Evolutionary conservation across 495 filamentous ascomycete genomes (phyloP), one percentile per base, ranked within the genome.

Genomic region (Trichoderma orchidacearum): DNA sequence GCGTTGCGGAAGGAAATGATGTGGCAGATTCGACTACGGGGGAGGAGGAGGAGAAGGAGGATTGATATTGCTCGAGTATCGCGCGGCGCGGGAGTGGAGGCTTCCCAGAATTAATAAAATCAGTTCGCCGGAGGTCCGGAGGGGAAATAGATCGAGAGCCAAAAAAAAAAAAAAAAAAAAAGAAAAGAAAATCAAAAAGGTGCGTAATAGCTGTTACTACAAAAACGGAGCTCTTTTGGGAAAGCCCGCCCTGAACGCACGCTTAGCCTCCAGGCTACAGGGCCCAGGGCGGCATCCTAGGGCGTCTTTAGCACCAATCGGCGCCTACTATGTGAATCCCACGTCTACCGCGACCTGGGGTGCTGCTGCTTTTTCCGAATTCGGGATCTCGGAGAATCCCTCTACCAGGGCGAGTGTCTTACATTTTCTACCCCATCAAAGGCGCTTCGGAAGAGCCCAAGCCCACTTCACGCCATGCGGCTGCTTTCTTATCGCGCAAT

Each of bases 141-240:
- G 17, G 27, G 51, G 17, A 28, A 53, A 31, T 31, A 56, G 7
- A 25, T 17, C 38, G 3, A 15, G 12, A 12, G 54, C 11, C 7
- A 28, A 51, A 3, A 15, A 18, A 25, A 36, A 35, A 21, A 36
- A 9, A 25, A 50, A 55, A 17, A 9, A 31, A 52, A 56, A 31
- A 52, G 30, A 51, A 52, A 53, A n/a, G n/a, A n/a, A n/a, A n/a
- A n/a, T n/a, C n/a, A 54, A 38, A 18, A 54, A 60, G 53, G 41
- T 48, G 41, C 41, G 41, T 48, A 58, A 41, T 27, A 56, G 55
- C 34, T 8, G 30, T 15, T 18, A 48, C n/a, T 53, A 52, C 41
- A 34, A 18, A 12, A 12, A 12, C 27, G 21, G 21, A 29, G 28
- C 23, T 53, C 30, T 30, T 30, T 17, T 30, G n/a, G 51, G 18